phyloP scores from a whole-genome alignment of 192 early-diverging fungal species.

The Rhizophagus prolifer region DNA sequence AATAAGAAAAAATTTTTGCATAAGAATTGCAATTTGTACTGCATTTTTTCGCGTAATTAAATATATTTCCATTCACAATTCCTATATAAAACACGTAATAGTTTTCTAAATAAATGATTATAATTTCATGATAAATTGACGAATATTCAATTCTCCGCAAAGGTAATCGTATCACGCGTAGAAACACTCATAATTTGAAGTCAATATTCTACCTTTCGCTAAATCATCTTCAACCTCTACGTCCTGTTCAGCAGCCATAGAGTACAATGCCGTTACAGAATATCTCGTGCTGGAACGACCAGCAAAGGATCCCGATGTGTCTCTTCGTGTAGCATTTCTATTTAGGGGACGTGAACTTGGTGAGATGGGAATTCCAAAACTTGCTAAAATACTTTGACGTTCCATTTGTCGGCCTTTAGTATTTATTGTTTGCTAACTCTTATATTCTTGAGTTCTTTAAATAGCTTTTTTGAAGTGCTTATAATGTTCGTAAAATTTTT shows the following conservation, averaged over 20 bases:
- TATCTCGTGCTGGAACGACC: constrained; percentile 67
- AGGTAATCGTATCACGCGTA: background rate
- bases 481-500: background rate
- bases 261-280: constrained; percentile 70
- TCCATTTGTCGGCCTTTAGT: background rate
- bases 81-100: no score
- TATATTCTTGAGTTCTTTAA: background rate
- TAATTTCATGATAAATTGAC: no score
- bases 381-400: constrained; percentile 27
- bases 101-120: no score
- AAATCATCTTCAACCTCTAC: constrained; percentile 92
- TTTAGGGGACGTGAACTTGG: background rate
- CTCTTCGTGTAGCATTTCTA: background rate
- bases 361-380: constrained; percentile 25
- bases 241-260: constrained; percentile 88
- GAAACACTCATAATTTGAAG: background rate
- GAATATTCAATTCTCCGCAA: no score
- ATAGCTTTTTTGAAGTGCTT: background rate
- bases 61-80: background rate
- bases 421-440: no score
- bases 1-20: background rate
- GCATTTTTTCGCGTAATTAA: background rate
- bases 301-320: constrained; percentile 31
- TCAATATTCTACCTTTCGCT: constrained; percentile 66
- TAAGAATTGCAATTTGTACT: background rate